Evolutionary conservation across 495 filamentous ascomycete species (phyloP).

Genomic region (Friedmanniomyces simplex): DNA sequence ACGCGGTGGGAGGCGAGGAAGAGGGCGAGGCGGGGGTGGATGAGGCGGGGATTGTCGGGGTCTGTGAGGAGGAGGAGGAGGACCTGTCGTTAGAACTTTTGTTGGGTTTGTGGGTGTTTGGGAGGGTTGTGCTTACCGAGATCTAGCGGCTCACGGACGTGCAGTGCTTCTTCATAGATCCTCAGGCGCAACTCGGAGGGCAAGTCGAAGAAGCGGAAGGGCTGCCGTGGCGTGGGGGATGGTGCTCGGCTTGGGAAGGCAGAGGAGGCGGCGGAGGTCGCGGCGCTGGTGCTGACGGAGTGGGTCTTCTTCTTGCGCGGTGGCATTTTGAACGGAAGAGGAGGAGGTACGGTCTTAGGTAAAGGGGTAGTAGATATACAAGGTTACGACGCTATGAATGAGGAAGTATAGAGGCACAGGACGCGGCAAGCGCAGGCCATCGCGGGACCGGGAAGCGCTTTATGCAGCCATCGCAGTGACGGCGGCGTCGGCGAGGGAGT

Average conservation of each 20-base stretch:
- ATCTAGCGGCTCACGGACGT: slow-evolving; percentile 49
- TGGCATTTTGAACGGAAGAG: neutral
- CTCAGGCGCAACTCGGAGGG: slow-evolving; percentile 66
- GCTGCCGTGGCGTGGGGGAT: slow-evolving; percentile 17
- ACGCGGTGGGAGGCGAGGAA: slow-evolving; percentile 54
- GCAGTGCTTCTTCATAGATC: slow-evolving; percentile 57
- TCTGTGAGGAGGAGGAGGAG: slow-evolving; percentile 28
- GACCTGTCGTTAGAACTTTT: neutral
- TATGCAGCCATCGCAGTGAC: slow-evolving; percentile 29
- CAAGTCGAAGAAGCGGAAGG: slow-evolving; percentile 67
- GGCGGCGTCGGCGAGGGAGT: slow-evolving; percentile 16
- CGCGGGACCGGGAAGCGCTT: slow-evolving; percentile 4
- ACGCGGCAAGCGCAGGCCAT: slow-evolving; percentile 7
- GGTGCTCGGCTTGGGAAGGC: slow-evolving; percentile 2
- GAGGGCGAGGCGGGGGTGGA: slow-evolving; percentile 47
- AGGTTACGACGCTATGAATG: neutral
- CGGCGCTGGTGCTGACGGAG: neutral
- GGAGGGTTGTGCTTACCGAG: slow-evolving; percentile 30
- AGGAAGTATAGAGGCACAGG: slow-evolving; percentile 2
- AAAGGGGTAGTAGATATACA: neutral
- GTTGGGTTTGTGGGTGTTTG: neutral
- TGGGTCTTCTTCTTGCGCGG: slow-evolving; percentile 5
- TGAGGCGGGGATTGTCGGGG: slow-evolving; percentile 48
- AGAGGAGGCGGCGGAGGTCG: slow-evolving; percentile 5
- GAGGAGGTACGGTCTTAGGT: neutral